Evolutionary conservation across 164 flowering plant genomes (phyloP).

Genomic region (Kingdonia uniflora): DNA sequence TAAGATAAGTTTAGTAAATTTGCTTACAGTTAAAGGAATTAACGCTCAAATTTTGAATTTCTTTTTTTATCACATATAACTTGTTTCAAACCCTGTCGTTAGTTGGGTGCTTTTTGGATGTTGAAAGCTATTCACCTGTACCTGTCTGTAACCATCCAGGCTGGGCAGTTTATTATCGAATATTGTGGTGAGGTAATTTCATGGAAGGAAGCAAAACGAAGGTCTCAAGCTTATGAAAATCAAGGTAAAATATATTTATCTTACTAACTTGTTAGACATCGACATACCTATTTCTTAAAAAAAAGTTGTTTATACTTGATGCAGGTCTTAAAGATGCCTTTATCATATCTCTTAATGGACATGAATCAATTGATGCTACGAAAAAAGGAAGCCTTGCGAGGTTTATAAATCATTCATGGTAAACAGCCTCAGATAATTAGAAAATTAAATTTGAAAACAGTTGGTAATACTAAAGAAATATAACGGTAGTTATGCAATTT

Average conservation of each 20-base stretch:
- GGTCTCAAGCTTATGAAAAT: slow-evolving; percentile 70
- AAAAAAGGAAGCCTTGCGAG: slow-evolving; percentile 92
- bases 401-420: slow-evolving; percentile 98
- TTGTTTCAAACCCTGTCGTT: too few relatives aligned
- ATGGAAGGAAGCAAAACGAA: slow-evolving; percentile 67
- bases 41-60: too few relatives aligned
- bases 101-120: too few relatives aligned
- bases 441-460: not conserved
- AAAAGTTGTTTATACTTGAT: slow-evolving; percentile 9
- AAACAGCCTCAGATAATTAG: slow-evolving; percentile 15
- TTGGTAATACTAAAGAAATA: too few relatives aligned
- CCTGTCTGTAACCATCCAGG: slow-evolving; percentile 25
- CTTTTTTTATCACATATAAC: too few relatives aligned
- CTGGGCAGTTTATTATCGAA: slow-evolving; percentile 78
- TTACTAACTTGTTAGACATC: not conserved
- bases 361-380: slow-evolving; percentile 86
- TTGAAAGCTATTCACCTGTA: not conserved
- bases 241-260: slow-evolving; percentile 34
- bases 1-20: too few relatives aligned
- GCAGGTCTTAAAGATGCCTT: slow-evolving; percentile 85
- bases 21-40: too few relatives aligned
- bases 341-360: slow-evolving; percentile 69
- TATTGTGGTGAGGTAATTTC: slow-evolving; percentile 98
- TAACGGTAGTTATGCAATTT: too few relatives aligned
- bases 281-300: too few relatives aligned